A percentile compares a stretch with the other conserved stretches of the same genome.
Conservation (phyloP, 306 rosid species). For the Cucumis melo region DNA sequence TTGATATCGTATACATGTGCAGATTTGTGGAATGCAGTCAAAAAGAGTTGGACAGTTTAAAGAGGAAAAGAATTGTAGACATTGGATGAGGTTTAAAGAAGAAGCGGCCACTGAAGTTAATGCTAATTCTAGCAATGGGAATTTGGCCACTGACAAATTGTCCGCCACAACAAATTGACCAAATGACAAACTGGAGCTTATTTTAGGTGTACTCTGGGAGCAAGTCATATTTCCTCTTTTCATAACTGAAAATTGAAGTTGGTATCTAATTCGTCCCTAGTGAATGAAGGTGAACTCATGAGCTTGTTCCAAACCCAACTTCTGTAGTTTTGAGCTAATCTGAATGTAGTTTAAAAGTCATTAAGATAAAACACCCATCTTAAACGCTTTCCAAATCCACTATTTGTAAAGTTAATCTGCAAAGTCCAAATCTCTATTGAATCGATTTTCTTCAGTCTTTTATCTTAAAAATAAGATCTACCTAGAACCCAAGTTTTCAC, state of each 20-base stretch:
- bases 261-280: not conserved
- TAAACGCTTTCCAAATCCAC: not conserved
- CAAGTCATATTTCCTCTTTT: not conserved
- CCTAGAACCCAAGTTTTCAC: not conserved
- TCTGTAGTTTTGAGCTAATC: not conserved
- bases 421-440: not conserved
- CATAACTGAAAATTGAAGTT: not conserved
- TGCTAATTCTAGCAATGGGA: not conserved
- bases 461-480: not conserved
- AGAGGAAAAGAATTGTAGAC: not conserved
- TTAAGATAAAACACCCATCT: not conserved
- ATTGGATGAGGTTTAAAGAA: not conserved
- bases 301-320: not conserved
- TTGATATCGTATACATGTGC: not conserved
- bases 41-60: not conserved
- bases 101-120: not conserved
- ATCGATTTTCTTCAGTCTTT: not conserved
- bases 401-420: not conserved
- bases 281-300: not conserved
- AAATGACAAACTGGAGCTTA: not conserved
- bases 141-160: not conserved
- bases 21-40: not conserved
- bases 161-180: not conserved
- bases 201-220: not conserved
- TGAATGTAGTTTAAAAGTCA: not conserved